Base-by-base conservation (phyloP, 108 stramenopile genomes). In the Nitzschia sp. region DNA sequence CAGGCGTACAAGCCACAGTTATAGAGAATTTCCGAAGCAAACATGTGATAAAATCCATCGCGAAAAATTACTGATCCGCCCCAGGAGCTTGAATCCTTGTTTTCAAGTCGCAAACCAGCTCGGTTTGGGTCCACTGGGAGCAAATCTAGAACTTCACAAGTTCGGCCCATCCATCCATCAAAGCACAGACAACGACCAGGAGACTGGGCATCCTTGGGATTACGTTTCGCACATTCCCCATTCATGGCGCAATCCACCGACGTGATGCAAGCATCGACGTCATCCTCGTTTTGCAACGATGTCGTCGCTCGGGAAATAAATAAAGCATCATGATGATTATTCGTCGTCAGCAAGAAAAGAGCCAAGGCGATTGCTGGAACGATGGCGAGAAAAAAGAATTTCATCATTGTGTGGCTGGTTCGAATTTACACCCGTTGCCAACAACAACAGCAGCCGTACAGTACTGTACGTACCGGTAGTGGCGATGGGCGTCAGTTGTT, bases 171-270 rank as follows among this genome's bases (percentile, higher is more conserved):
- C 69, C 69, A 70, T 52, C 69, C 69, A 19, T n/a, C 29, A 52
- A 70, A 70, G 27, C 69, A 70, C 0, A 35, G 45, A 47, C 69
- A 70, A 21, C 16, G 8, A 1, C 69, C 69, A 1, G 58, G 48
- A 2, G 58, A 31, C 45, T 72, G 58, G 17, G 0, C 28, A 34
- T 66, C 65, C 2, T 28, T 27, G 8, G 15, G 58, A 2, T 31
- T 48, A 4, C 4, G 19, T 26, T 60, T 59, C 47, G 60, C 32
- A 23, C 71, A 72, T 64, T 72, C 71, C 3, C 71, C 71, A 33
- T 72, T 72, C 38, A 72, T 61, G 41, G 71, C 62, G 45, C 71
- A 72, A 36, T 72, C 71, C 17, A 60, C 63, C 2, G 71, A 63
- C 3, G 71, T 72, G 16, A 58, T 57, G 29, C 71, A 72, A 13